Percentiles rank a stretch among this genome's conserved stretches.
Evolutionary conservation across 2,329 filamentous ascomycete genomes (phyloP).

Genomic region (Curvularia hawaiiensis): DNA sequence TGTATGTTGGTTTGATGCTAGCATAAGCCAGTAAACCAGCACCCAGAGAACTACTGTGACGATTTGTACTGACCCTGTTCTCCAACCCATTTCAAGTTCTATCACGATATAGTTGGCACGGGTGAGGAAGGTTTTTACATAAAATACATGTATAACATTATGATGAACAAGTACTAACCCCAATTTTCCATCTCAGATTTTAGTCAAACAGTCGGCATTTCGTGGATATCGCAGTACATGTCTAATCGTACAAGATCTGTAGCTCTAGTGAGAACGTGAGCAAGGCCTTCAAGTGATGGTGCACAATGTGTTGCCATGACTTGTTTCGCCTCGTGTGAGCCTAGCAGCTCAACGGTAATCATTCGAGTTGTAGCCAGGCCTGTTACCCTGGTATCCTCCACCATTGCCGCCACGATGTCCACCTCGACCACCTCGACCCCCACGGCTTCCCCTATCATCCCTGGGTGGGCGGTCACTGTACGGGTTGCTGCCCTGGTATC

Average conservation of each 20-base stretch:
- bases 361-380: conserved; percentile 24
- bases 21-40: not conserved
- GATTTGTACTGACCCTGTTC: not conserved
- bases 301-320: conserved; percentile 78
- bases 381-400: conserved; percentile 21
- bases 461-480: conserved; percentile 28
- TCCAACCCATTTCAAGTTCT: not conserved
- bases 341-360: conserved; percentile 17
- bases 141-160: not conserved
- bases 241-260: conserved; percentile 6
- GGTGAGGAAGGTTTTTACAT: not conserved
- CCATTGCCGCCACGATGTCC: conserved; percentile 34
- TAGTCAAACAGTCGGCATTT: not conserved
- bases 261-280: conserved; percentile 74
- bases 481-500: conserved; percentile 27
- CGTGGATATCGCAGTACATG: conserved; percentile 1
- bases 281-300: conserved; percentile 75
- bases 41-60: not conserved
- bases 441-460: conserved; percentile 22
- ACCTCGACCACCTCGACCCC: conserved; percentile 34
- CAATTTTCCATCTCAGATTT: not conserved
- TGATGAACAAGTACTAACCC: not conserved
- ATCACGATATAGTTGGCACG: not conserved
- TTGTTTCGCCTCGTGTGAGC: conserved; percentile 28
- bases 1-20: not conserved